Conservation (phyloP, 805 yeast genomes). For the Teunomyces cretensis region DNA sequence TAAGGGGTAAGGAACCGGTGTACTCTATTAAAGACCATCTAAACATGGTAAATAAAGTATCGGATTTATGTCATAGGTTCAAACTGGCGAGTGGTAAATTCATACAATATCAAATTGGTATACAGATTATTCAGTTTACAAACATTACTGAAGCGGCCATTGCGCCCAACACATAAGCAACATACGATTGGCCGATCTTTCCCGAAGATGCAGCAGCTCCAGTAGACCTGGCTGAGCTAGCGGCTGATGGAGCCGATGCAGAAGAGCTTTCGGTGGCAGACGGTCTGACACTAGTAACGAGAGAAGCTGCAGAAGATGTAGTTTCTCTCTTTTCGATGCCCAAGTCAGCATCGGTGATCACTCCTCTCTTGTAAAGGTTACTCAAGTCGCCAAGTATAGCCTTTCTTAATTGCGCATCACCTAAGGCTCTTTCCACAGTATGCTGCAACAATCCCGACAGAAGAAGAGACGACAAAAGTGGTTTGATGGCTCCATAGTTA, state of each 20-base stretch:
- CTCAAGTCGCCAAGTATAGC: slow-evolving; percentile 24
- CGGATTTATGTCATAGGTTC: too few species aligned
- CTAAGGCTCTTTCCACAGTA: slow-evolving; percentile 21
- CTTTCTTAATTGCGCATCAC: slow-evolving; percentile 19
- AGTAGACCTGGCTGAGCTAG: background rate
- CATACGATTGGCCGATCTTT: background rate
- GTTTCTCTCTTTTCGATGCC: background rate
- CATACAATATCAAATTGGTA: background rate
- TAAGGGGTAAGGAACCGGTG: too few species aligned
- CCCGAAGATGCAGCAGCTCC: background rate
- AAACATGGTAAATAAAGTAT: too few species aligned
- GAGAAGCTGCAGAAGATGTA: background rate
- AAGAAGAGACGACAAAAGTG: slow-evolving; percentile 18
- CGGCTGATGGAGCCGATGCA: background rate
- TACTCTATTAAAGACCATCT: too few species aligned
- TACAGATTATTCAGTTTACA: background rate
- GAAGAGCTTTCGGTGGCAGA: background rate
- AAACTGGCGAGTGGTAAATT: too few species aligned
- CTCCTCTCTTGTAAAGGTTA: slow-evolving; percentile 16
- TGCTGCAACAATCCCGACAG: slow-evolving; percentile 25
- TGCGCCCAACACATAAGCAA: background rate
- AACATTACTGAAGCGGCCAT: background rate
- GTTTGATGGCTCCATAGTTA: slow-evolving; percentile 19
- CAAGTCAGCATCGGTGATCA: slow-evolving; percentile 9
- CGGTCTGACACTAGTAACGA: background rate